Evolutionary conservation across 148 eudicot genomes (phyloP).

Genomic region (Selenicereus undatus): DNA sequence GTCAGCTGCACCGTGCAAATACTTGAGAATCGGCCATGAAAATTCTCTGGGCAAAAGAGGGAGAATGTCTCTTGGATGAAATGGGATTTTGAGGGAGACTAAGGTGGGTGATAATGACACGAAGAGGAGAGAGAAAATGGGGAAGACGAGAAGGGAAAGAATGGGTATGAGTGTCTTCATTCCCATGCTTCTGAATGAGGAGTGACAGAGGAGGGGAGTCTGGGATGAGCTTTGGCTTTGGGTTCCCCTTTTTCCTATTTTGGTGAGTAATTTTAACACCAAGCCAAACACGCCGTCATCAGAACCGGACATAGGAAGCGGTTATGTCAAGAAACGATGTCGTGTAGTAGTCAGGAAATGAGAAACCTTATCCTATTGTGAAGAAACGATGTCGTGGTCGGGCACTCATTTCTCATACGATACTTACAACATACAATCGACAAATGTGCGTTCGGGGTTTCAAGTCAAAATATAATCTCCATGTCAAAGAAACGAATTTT

Average conservation of each 20-base stretch:
- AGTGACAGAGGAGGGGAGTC: background rate
- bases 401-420: no score
- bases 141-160: constrained; percentile 17
- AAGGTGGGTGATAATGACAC: background rate
- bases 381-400: no score
- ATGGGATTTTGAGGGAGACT: constrained; percentile 38
- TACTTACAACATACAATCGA: no score
- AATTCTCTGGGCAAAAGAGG: constrained; percentile 62
- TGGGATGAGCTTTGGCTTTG: background rate
- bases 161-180: constrained; percentile 7
- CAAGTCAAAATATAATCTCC: no score
- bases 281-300: constrained; percentile 7
- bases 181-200: constrained; percentile 21
- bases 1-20: constrained; percentile 52
- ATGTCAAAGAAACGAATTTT: no score
- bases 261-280: background rate
- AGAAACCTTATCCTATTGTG: no score
- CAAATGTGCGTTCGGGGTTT: no score
- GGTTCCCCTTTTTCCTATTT: background rate
- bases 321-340: background rate
- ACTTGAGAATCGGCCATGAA: constrained; percentile 66
- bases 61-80: constrained; percentile 52
- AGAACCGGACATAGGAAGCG: background rate
- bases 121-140: constrained; percentile 16
- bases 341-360: background rate